Base-by-base conservation (phyloP, 208 protist species). In the Herpetomonas samuelpessoai region DNA sequence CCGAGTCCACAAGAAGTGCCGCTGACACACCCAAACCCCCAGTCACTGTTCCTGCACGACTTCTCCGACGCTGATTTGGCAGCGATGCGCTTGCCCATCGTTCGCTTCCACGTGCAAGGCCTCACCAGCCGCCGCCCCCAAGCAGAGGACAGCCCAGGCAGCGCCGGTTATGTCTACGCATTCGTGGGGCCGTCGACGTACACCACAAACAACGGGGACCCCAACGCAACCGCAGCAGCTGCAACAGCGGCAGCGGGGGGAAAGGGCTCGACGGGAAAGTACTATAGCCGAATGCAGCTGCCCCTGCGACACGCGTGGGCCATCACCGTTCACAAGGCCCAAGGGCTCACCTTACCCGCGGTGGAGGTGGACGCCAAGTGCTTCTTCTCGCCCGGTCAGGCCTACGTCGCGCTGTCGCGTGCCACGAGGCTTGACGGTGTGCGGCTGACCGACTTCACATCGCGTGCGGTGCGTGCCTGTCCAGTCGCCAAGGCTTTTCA, bases 301-400 rank as follows among this genome's bases (percentile, higher is more conserved):
- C 96, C 97, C 7, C 69, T 98, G 27, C 84, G 74, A 3, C 81
- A 98, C 14, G 97, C 94, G 3, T 98, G 93, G 92, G 94, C 94
- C 2, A 73, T 97, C 35, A 97, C 94, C 18, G 92, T 98, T 47
- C 96, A 98, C 82, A 98, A 98, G 61, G 76, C 79, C 14, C 97
- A 98, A 61, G 96, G 97, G 27, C 74, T 98, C 48, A 92, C 81
- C 14, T 71, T 95, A 6, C 61, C 63, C 1, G 48, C 77, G 6
- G 46, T 93, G 3, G 68, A 87, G 56, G 74, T 91, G 2, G 71
- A 87, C 57, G 83, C 91, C 70, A 52, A 57, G 48, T 55, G 70
- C 1, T 81, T 88, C 38, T 74, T 76, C 61, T 66, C 71, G 1
- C 76, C 71, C 27, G 81, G 81, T 6, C 87, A 91, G 68, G 83